phyloP scores from a whole-genome alignment of 768 basidiomycete species.

The Mycena vulgaris region DNA sequence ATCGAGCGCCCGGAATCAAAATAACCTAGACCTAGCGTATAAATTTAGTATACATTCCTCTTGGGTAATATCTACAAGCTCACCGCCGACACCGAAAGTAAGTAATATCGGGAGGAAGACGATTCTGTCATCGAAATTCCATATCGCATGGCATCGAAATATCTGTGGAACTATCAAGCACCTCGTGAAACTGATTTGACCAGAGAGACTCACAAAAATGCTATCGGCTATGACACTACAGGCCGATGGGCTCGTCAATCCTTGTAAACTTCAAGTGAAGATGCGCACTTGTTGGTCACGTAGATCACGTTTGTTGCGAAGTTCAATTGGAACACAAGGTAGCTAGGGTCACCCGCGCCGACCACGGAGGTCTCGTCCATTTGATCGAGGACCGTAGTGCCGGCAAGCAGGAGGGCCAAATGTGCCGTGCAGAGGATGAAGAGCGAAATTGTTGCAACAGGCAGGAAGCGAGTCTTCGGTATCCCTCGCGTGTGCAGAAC shows the following conservation, averaged over 20 bases:
- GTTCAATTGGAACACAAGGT: neutral
- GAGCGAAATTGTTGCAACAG: constrained; percentile 2
- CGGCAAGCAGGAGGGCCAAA: constrained; percentile 9
- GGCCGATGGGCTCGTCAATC: neutral
- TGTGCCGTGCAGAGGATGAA: constrained; percentile 20
- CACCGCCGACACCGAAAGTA: constrained; percentile 4
- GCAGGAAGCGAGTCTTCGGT: neutral
- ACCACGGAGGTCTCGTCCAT: neutral
- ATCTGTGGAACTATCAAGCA: constrained; percentile 7
- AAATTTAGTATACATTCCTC: neutral
- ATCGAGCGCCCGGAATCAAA: constrained; percentile 7
- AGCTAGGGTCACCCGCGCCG: neutral
- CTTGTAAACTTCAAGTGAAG: neutral
- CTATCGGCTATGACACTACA: constrained; percentile 18
- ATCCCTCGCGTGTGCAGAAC: constrained; percentile 5
- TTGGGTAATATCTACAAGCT: neutral
- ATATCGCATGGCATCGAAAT: constrained; percentile 29
- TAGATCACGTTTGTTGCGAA: constrained; percentile 4
- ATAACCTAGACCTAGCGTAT: constrained; percentile 4
- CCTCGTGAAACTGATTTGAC: neutral
- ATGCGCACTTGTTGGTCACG: constrained; percentile 22
- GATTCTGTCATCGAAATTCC: constrained; percentile 5
- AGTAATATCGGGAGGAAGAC: constrained; percentile 3
- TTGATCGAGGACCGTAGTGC: neutral
- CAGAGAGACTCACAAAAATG: constrained; percentile 17